Evolutionary conservation across 176 grass and related monocot genomes (phyloP).

Genomic region (Raddia guianensis): DNA sequence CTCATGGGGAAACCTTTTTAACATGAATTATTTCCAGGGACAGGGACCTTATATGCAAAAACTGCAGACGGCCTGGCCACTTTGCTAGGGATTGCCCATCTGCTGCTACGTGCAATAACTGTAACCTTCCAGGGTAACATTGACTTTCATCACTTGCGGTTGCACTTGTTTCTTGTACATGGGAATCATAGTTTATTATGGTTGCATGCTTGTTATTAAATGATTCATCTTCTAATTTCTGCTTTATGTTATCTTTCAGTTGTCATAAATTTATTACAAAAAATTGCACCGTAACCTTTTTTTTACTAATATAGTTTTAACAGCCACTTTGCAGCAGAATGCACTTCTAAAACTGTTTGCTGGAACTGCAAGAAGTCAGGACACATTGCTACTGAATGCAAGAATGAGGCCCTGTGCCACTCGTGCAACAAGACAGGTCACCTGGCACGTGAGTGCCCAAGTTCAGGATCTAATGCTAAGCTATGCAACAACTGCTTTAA

Average conservation of each 20-base stretch:
- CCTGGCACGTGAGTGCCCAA: constrained; percentile 72
- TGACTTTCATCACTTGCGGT: constrained; percentile 1
- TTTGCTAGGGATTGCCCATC: constrained; percentile 82
- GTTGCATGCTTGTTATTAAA: constrained; percentile 5
- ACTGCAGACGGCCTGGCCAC: constrained; percentile 84
- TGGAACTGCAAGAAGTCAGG: constrained; percentile 94
- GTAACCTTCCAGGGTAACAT: constrained; percentile 79
- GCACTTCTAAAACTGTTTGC: constrained; percentile 72
- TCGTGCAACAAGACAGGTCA: constrained; percentile 85
- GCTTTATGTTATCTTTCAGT: constrained; percentile 29
- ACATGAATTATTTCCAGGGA: constrained; percentile 56
- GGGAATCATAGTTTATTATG: neutral
- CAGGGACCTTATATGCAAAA: constrained; percentile 83
- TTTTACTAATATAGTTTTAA: neutral
- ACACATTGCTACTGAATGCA: constrained; percentile 80
- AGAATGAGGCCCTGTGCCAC: constrained; percentile 80
- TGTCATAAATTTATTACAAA: constrained; percentile 9
- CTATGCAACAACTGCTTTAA: constrained; percentile 91
- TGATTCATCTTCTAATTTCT: constrained; percentile 18
- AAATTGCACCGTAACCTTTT: constrained; percentile 13
- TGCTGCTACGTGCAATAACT: constrained; percentile 80
- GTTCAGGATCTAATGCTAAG: constrained; percentile 52
- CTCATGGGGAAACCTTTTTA: constrained; percentile 9
- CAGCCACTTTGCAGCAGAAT: constrained; percentile 83
- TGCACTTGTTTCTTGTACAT: neutral